phyloP scores from a whole-genome alignment of 2,329 filamentous ascomycete genomes.

The Ophiostoma piceae region DNA sequence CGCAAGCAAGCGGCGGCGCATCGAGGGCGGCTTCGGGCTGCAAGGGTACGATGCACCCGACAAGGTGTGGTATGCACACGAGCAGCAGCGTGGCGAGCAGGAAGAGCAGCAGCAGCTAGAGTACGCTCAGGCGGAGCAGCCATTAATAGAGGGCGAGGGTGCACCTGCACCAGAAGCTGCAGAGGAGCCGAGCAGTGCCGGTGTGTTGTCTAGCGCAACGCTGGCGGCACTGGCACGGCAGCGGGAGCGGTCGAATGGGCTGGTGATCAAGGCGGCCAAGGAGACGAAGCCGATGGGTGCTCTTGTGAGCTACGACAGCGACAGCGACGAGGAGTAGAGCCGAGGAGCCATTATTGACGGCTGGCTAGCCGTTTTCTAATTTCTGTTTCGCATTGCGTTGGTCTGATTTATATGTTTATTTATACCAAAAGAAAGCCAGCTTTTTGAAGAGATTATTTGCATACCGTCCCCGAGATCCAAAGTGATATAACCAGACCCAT shows the following conservation, averaged over 20 bases:
- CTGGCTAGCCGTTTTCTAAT: neutral
- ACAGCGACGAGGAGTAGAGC: constrained; percentile 40
- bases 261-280: constrained; percentile 51
- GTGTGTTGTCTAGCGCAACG: constrained; percentile 75
- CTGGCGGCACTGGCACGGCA: constrained; percentile 66
- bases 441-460: neutral
- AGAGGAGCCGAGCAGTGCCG: constrained; percentile 29
- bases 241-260: constrained; percentile 41
- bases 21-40: constrained; percentile 83
- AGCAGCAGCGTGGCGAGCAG: constrained; percentile 49
- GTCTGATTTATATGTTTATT: neutral
- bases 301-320: constrained; percentile 83
- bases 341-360: neutral
- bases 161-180: constrained; percentile 41
- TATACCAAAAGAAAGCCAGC: constrained; percentile 6
- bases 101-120: constrained; percentile 50
- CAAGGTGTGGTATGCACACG: constrained; percentile 81
- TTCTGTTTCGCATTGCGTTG: neutral
- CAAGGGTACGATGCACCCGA: constrained; percentile 92
- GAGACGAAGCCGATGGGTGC: constrained; percentile 56
- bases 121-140: constrained; percentile 41
- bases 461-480: neutral
- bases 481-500: neutral
- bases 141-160: neutral
- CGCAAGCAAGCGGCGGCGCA: constrained; percentile 78